These are phyloP conservation scores for Leptodontidium sp. DNA, from an alignment of 2,329 filamentous ascomycete genomes.

Conservation along the genomic window DNA sequence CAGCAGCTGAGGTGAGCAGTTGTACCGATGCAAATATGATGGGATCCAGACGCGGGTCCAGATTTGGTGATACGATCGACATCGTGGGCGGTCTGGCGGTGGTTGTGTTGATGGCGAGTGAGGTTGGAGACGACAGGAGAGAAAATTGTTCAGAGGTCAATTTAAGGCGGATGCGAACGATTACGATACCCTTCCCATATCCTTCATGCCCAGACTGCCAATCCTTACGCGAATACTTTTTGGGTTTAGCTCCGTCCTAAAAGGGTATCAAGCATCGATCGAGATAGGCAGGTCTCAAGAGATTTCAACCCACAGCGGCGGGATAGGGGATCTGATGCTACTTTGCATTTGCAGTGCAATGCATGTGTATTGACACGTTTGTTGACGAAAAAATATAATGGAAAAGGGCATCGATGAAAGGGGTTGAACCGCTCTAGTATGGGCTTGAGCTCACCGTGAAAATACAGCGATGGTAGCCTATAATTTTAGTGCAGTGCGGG, in stretches of 20 bases:
- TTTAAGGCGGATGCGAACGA: not conserved
- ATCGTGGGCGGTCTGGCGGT: not conserved
- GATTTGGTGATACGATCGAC: conserved; percentile 11
- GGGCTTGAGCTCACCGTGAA: too few species aligned
- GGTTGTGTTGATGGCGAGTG: not conserved
- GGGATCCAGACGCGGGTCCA: conserved; percentile 12
- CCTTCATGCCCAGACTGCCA: conserved; percentile 10
- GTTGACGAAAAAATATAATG: not conserved
- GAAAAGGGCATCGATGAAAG: not conserved
- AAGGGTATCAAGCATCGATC: conserved; percentile 10
- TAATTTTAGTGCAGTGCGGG: not conserved
- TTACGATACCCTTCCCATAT: not conserved
- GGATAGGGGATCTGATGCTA: not conserved
- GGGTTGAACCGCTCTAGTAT: not conserved
- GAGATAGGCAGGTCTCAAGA: conserved; percentile 11
- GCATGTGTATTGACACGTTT: not conserved
- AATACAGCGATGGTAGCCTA: too few species aligned
- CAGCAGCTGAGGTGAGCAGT: conserved; percentile 6
- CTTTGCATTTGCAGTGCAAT: not conserved
- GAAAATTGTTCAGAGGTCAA: conserved; percentile 8
- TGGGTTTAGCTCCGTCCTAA: not conserved
- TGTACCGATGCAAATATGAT: conserved; percentile 1
- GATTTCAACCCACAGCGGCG: not conserved
- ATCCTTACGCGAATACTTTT: conserved; percentile 12
- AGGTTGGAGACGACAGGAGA: not conserved